Evolutionary conservation across 306 rosid genomes (phyloP).

Genomic region (Quercus ilex): DNA sequence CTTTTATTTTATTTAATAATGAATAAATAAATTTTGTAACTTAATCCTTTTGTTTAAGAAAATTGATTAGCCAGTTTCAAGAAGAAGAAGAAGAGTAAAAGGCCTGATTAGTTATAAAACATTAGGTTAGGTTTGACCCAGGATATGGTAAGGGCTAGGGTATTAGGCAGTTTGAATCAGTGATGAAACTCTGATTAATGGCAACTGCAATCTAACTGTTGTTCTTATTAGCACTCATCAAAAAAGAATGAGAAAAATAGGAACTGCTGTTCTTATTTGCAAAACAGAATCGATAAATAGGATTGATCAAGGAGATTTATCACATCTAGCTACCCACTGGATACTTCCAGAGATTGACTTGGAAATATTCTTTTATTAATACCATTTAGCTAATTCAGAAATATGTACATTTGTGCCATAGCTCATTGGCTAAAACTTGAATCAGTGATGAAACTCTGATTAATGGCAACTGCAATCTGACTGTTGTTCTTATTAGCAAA

Average conservation of each 20-base stretch:
- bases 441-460: neutral
- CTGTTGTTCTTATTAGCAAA: neutral
- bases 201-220: neutral
- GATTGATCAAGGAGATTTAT: no score
- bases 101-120: neutral
- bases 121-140: neutral
- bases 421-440: neutral
- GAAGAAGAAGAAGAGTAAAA: neutral
- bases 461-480: neutral
- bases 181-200: neutral
- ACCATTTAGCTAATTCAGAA: no score
- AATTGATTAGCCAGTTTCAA: neutral
- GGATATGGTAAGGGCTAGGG: neutral
- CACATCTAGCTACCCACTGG: no score
- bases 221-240: neutral
- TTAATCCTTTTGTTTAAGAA: neutral
- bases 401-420: no score
- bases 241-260: no score
- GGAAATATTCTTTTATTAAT: no score
- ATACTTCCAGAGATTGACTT: no score
- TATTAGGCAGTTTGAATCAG: neutral
- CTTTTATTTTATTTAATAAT: no score
- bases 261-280: neutral
- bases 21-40: neutral
- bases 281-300: neutral